phyloP scores from a whole-genome alignment of 306 rosid genomes.

The Elaeagnus macrophylla region DNA sequence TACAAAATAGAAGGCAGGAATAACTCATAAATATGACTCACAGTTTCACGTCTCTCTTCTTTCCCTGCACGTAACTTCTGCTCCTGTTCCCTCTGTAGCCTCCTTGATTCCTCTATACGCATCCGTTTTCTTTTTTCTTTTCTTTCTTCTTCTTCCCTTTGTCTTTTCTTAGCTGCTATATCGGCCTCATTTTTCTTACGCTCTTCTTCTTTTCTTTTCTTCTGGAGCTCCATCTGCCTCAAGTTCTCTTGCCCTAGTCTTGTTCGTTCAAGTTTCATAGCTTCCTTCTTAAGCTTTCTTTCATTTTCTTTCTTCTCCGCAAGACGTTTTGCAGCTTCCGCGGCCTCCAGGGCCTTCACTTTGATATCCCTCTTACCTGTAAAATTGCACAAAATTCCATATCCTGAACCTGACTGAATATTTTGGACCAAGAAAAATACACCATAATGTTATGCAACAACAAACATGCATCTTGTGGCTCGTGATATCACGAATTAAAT shows the following conservation, averaged over 20 bases:
- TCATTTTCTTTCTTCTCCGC: conserved; percentile 86
- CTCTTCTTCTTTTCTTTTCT: conserved; percentile 63
- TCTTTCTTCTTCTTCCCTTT: conserved; percentile 70
- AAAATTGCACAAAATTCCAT: conserved; percentile 21
- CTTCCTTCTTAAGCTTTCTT: conserved; percentile 83
- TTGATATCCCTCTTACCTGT: conserved; percentile 83
- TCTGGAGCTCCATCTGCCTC: conserved; percentile 58
- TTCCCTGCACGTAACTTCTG: conserved; percentile 44
- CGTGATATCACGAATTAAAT: too few relatives aligned
- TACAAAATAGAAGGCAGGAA: conserved; percentile 12
- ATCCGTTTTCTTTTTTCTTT: conserved; percentile 68
- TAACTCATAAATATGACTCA: conserved; percentile 21
- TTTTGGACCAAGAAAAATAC: not conserved
- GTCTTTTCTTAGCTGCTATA: conserved; percentile 73
- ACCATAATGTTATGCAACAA: not conserved
- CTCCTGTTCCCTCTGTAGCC: conserved; percentile 47
- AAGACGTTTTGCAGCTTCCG: conserved; percentile 72
- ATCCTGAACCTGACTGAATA: not conserved
- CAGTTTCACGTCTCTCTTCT: conserved; percentile 41
- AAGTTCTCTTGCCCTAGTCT: conserved; percentile 50
- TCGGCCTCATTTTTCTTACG: conserved; percentile 62
- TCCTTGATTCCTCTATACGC: conserved; percentile 55
- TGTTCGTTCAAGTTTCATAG: conserved; percentile 54
- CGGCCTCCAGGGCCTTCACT: conserved; percentile 80
- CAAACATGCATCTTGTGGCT: not conserved